Evolutionary conservation across 202 grass and related monocot genomes (phyloP).

Genomic region (Cymbopogon flexuosus): DNA sequence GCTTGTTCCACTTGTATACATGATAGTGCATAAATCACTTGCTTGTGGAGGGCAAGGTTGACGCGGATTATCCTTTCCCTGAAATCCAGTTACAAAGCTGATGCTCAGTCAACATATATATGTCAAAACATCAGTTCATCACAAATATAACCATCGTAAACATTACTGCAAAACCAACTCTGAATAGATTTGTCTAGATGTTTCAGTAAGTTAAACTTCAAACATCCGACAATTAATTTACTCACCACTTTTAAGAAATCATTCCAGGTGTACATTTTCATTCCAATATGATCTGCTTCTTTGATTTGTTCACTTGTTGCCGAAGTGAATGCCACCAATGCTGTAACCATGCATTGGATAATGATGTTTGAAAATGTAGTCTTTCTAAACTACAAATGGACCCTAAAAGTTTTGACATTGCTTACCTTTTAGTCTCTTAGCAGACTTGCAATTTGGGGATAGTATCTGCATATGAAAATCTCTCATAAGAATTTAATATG

Average conservation of each 20-base stretch:
- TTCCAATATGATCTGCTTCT: slow-evolving; percentile 38
- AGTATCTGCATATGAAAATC: slow-evolving; percentile 44
- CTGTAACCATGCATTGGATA: slow-evolving; percentile 42
- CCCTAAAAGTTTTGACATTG: background rate
- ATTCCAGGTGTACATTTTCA: slow-evolving; percentile 67
- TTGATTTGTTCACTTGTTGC: slow-evolving; percentile 53
- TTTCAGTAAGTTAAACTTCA: slow-evolving; percentile 12
- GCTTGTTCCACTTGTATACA: slow-evolving; percentile 99
- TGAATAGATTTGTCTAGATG: background rate
- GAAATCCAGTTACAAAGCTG: slow-evolving; percentile 23
- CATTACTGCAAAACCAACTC: slow-evolving; percentile 3
- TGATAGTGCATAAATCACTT: slow-evolving; percentile 85
- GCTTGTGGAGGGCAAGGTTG: slow-evolving; percentile 57
- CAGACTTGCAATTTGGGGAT: slow-evolving; percentile 49
- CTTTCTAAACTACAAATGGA: slow-evolving; percentile 10
- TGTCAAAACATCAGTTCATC: slow-evolving; percentile 11
- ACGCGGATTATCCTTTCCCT: slow-evolving; percentile 61
- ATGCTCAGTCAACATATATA: slow-evolving; percentile 26
- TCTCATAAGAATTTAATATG: background rate
- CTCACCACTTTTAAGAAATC: slow-evolving; percentile 72
- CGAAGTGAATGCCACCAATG: slow-evolving; percentile 65
- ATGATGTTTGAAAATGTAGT: background rate
- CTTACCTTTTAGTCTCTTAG: slow-evolving; percentile 63
- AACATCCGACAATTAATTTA: slow-evolving; percentile 1
- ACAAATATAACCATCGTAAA: slow-evolving; percentile 10